Evolutionary conservation across 768 basidiomycete species (phyloP).

Genomic region (Amanita pseudoporphyria): DNA sequence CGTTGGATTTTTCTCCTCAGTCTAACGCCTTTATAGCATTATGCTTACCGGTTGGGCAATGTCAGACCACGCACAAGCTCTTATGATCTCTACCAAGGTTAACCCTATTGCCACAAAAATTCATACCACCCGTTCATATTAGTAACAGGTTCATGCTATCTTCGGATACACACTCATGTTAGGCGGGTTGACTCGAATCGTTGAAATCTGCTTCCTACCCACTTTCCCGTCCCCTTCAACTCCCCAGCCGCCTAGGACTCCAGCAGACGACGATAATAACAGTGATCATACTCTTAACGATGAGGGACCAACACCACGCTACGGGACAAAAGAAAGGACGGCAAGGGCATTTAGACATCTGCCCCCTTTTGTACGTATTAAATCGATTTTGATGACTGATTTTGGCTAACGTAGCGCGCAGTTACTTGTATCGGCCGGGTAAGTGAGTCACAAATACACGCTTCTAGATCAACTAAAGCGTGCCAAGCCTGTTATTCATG

Average conservation of each 20-base stretch:
- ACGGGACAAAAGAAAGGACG: slow-evolving; percentile 18
- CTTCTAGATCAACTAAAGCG: not conserved
- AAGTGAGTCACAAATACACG: not conserved
- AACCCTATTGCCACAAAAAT: not conserved
- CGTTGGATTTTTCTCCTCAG: not conserved
- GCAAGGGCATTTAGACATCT: slow-evolving; percentile 80
- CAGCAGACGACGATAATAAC: slow-evolving; percentile 35
- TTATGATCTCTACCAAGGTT: slow-evolving; percentile 80
- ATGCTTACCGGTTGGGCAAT: slow-evolving; percentile 92
- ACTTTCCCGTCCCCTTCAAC: slow-evolving; percentile 19
- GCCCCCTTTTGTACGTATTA: slow-evolving; percentile 71
- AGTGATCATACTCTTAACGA: slow-evolving; percentile 62
- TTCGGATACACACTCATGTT: slow-evolving; percentile 85
- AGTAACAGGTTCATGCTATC: slow-evolving; percentile 60
- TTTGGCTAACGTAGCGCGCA: slow-evolving; percentile 19
- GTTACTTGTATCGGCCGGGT: slow-evolving; percentile 72
- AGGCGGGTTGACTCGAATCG: slow-evolving; percentile 69
- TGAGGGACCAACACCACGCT: slow-evolving; percentile 8
- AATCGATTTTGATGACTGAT: not conserved
- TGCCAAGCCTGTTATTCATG: slow-evolving; percentile 73
- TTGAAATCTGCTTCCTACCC: slow-evolving; percentile 76
- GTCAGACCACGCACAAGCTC: slow-evolving; percentile 79
- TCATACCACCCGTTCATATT: not conserved
- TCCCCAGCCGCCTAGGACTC: not conserved
- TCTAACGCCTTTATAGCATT: slow-evolving; percentile 36